phyloP scores from a whole-genome alignment of 305 asterid genomes.

The Euphrasia arctica region DNA sequence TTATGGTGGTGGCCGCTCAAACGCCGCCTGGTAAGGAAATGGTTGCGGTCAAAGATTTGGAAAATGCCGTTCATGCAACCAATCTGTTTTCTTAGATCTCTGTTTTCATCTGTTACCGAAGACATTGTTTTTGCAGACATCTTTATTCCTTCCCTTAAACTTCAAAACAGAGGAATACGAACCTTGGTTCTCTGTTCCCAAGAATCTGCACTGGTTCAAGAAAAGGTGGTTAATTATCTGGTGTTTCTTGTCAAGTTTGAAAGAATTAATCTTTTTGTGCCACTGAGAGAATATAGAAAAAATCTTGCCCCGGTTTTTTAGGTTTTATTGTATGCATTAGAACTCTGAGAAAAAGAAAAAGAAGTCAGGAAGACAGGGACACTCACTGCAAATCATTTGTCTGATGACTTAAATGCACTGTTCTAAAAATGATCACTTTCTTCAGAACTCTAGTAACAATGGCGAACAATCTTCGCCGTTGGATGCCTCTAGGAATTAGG shows the following conservation, averaged over 20 bases:
- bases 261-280: constrained; percentile 15
- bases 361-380: constrained; percentile 28
- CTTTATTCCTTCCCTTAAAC: constrained; percentile 25
- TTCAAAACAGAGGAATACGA: constrained; percentile 16
- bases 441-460: constrained; percentile 31
- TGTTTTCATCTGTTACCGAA: constrained; percentile 45
- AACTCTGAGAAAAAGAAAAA: constrained; percentile 8
- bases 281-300: background rate
- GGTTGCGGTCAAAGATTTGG: constrained; percentile 78
- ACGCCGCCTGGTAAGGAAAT: constrained; percentile 59
- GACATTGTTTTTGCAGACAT: constrained; percentile 55
- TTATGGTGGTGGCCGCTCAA: constrained; percentile 46
- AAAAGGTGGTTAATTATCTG: constrained; percentile 17
- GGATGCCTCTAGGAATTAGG: constrained; percentile 19
- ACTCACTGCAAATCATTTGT: constrained; percentile 49
- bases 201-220: constrained; percentile 33
- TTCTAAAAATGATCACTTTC: constrained; percentile 28
- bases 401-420: constrained; percentile 30
- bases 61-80: constrained; percentile 96
- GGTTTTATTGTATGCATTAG: background rate
- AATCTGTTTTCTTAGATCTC: constrained; percentile 71
- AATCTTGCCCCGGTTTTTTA: background rate
- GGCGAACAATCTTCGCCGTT: constrained; percentile 15
- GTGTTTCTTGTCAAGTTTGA: constrained; percentile 21
- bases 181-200: constrained; percentile 15